Evolutionary conservation across 169 alveolate species (phyloP).

Genomic region (Cryptosporidium felis): DNA sequence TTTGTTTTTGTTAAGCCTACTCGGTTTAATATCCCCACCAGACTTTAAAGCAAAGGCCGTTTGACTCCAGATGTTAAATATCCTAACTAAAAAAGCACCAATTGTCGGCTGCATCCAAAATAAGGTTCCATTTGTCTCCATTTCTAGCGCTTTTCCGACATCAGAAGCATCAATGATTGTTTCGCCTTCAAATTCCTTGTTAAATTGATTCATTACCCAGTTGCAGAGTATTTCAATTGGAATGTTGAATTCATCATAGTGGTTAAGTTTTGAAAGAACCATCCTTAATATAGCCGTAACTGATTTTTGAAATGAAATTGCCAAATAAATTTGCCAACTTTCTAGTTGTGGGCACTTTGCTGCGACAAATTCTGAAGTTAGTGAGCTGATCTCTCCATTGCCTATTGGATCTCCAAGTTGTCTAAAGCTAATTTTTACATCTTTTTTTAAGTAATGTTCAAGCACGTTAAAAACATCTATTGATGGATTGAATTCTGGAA

Average conservation of each 20-base stretch:
- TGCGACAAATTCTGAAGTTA: neutral
- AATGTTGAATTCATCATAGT: neutral
- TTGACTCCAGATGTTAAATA: constrained; percentile 46
- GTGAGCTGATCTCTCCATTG: neutral
- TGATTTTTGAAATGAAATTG: constrained; percentile 47
- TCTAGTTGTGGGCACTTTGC: constrained; percentile 8
- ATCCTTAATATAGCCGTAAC: constrained; percentile 25
- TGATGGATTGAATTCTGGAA: constrained; percentile 49
- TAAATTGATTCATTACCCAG: constrained; percentile 17
- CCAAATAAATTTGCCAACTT: constrained; percentile 28
- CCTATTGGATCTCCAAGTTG: neutral
- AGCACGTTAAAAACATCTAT: constrained; percentile 24
- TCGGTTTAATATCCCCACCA: constrained; percentile 7
- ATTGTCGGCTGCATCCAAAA: constrained; percentile 31
- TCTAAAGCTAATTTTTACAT: neutral
- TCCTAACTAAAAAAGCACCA: constrained; percentile 29
- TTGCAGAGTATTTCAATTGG: constrained; percentile 3
- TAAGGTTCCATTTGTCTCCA: neutral
- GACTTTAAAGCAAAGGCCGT: constrained; percentile 19
- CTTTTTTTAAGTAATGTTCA: constrained; percentile 16
- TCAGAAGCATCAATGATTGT: neutral
- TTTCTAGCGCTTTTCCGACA: constrained; percentile 19
- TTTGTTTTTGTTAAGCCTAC: neutral
- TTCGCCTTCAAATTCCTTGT: neutral
- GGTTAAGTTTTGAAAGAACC: constrained; percentile 27